These are phyloP conservation scores for Cadophora sp. DNA, from an alignment of 2,329 filamentous ascomycete genomes.

Conservation along the genomic window DNA sequence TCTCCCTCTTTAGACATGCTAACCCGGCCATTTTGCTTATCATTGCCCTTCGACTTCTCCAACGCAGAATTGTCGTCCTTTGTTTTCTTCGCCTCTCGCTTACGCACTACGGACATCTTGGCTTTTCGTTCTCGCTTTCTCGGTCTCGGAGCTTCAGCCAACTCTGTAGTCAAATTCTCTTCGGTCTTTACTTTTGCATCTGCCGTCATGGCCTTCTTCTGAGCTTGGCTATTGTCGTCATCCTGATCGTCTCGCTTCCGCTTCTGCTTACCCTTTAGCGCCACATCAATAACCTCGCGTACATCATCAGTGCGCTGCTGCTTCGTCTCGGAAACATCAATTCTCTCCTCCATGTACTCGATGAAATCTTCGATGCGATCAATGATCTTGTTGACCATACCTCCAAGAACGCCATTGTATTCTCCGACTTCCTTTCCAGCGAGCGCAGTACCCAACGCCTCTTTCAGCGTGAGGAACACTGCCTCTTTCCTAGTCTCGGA, in stretches of 20 bases:
- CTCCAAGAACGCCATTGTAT: conserved; percentile 1
- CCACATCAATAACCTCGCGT: neutral
- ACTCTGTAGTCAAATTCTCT: neutral
- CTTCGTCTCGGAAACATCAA: conserved; percentile 6
- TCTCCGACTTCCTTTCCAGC: neutral
- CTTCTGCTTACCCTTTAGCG: neutral
- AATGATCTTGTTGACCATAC: conserved; percentile 13
- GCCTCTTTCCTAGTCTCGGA: neutral
- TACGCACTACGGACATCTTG: neutral
- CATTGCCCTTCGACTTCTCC: neutral
- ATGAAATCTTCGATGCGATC: conserved; percentile 4
- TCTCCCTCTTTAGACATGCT: neutral
- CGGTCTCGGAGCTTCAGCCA: neutral
- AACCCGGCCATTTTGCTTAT: neutral
- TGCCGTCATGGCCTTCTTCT: conserved; percentile 2
- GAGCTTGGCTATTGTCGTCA: neutral
- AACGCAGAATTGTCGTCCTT: neutral
- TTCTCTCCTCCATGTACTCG: neutral
- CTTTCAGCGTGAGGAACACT: neutral
- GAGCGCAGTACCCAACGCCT: neutral
- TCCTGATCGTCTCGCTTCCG: conserved; percentile 1
- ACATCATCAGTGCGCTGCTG: conserved; percentile 9
- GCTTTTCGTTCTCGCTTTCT: neutral
- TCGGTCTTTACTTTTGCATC: neutral
- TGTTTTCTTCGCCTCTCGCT: conserved; percentile 1